phyloP scores from a whole-genome alignment of 352 stramenopile species.

The Phytophthora foliorum region DNA sequence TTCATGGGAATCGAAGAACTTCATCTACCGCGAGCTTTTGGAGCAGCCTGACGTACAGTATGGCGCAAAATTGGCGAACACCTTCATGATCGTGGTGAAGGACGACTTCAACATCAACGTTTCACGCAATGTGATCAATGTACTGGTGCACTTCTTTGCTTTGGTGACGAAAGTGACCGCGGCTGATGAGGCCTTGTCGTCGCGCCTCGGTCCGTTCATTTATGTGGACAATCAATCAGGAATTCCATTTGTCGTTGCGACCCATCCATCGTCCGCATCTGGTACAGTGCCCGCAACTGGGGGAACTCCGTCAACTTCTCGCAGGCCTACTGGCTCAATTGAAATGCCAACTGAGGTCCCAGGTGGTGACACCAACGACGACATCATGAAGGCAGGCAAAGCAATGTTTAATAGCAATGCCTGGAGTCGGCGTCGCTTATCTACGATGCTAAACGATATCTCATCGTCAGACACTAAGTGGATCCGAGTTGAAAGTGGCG shows the following conservation, averaged over 20 bases:
- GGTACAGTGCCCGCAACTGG: conserved; percentile 11
- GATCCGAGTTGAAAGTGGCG: conserved; percentile 72
- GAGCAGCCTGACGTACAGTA: conserved; percentile 64
- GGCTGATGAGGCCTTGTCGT: conserved; percentile 47
- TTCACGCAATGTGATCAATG: conserved; percentile 85
- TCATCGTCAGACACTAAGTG: conserved; percentile 77
- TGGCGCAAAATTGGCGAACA: conserved; percentile 62
- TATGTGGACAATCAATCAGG: conserved; percentile 91
- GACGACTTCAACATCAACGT: conserved; percentile 88
- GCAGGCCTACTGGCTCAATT: conserved; percentile 50
- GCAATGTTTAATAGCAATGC: conserved; percentile 60
- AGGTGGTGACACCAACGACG: conserved; percentile 47
- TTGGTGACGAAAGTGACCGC: conserved; percentile 76
- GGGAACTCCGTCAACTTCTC: conserved; percentile 35
- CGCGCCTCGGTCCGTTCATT: conserved; percentile 80
- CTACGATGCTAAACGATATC: conserved; percentile 81
- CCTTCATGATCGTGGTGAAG: conserved; percentile 81
- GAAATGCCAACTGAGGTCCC: conserved; percentile 67
- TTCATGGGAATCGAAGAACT: conserved; percentile 84
- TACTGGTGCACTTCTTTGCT: conserved; percentile 79
- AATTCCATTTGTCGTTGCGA: conserved; percentile 86
- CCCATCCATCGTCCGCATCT: conserved; percentile 48
- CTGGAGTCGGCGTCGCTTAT: conserved; percentile 74
- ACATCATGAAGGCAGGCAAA: conserved; percentile 54
- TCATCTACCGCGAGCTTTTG: conserved; percentile 86